Evolutionary conservation across 768 basidiomycete genomes (phyloP).

Genomic region (Hericium alpestre): DNA sequence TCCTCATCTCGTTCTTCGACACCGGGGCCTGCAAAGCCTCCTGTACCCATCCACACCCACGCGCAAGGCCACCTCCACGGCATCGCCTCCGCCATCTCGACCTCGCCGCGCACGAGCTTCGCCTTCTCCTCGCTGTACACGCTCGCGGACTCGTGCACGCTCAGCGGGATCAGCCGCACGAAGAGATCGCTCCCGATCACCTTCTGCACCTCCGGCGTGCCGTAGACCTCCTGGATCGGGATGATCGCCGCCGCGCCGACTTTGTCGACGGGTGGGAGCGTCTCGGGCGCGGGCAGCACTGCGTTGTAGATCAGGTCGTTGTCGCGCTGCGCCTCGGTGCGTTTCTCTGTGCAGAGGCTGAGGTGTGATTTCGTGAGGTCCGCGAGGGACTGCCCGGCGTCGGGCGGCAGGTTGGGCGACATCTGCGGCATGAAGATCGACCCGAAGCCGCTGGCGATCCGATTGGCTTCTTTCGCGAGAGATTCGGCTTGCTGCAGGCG

Average conservation of each 20-base stretch:
- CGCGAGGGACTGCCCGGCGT: conserved; percentile 67
- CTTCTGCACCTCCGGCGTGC: conserved; percentile 83
- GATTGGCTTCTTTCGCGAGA: conserved; percentile 74
- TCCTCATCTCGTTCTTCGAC: too few species aligned
- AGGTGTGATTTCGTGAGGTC: conserved; percentile 81
- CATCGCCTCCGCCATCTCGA: conserved; percentile 79
- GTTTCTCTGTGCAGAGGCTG: conserved; percentile 65
- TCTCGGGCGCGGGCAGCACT: conserved; percentile 66
- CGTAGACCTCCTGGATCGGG: conserved; percentile 90
- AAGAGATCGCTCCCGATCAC: conserved; percentile 92
- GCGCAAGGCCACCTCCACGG: too few species aligned
- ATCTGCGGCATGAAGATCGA: conserved; percentile 60
- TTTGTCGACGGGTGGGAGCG: conserved; percentile 77
- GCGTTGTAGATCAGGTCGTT: conserved; percentile 98
- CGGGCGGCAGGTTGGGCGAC: conserved; percentile 77
- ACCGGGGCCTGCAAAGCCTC: too few species aligned
- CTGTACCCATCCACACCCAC: too few species aligned
- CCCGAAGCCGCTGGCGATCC: conserved; percentile 56
- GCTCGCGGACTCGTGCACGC: conserved; percentile 91
- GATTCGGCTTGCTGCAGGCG: conserved; percentile 70
- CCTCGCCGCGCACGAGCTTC: conserved; percentile 81
- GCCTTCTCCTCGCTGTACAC: conserved; percentile 99
- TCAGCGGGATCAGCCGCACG: conserved; percentile 74
- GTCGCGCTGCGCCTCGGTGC: conserved; percentile 69
- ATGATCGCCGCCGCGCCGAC: conserved; percentile 72